Base-by-base conservation (phyloP, 2,329 filamentous ascomycete species). In the Xylariaceae sp. region DNA sequence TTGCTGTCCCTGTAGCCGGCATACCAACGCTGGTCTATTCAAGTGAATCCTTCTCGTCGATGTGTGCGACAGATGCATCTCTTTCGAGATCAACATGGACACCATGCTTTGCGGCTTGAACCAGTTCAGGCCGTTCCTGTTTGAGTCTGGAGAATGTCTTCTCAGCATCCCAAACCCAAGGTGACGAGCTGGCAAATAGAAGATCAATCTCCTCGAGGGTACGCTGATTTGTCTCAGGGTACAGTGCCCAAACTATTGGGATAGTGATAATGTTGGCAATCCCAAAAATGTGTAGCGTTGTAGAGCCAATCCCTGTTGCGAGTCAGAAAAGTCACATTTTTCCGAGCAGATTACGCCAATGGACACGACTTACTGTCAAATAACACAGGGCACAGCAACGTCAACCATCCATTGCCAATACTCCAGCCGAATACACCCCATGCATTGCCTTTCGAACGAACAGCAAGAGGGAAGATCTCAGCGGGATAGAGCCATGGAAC, bases 381-480 rank as follows among this genome's bases (percentile, higher is more conserved):
- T 51, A 64, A 44, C 44, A 60, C 56, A 12, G 60, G 51, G 51
- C 64, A 63, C 31, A 62, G 41, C 42, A 59, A 48, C 18, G 55
- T 67, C 39, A 67, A 53, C 83, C 84, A 88, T 14, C 86, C 86
- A 58, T 89, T 89, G 0, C 88, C 87, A 46, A 90, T 88, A 13
- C 77, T 82, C 88, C 87, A 91, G 0, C 88, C 87, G 0, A 89
- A 80, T 0, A 90, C 87, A 17, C 88, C 87, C 79, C 83, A 90
- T 0, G 87, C 86, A 54, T 90, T 90, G 6, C 87, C 88, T 60
- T 87, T 86, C 1, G 88, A 87, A 18, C 88, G 79, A 0, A 89
- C 79, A 54, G 86, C 79, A 0, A 89, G 69, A 0, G 87, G 86
- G 61, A 89, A 90, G 50, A 90, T 90, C 64, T 91, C 87, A 1